Evolutionary conservation across 192 early-diverging fungal genomes (phyloP).

Genomic region (Cladochytrium replicatum): DNA sequence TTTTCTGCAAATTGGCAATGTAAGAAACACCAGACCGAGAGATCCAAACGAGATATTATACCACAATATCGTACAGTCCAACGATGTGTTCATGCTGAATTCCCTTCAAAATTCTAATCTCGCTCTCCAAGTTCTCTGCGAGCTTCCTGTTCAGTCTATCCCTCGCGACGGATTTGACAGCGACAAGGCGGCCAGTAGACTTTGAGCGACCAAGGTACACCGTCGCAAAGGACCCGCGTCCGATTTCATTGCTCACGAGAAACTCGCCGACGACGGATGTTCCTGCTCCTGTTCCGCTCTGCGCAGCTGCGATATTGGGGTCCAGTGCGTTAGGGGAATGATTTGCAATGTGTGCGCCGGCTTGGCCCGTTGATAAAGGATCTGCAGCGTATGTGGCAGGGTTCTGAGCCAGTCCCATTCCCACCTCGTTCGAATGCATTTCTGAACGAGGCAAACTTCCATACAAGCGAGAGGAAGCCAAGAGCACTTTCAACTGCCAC

Average conservation of each 20-base stretch:
- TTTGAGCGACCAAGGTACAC: constrained; percentile 75
- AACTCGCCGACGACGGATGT: constrained; percentile 58
- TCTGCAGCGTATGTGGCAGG: too few species aligned
- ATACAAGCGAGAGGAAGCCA: too few species aligned
- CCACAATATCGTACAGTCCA: constrained; percentile 76
- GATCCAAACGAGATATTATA: constrained; percentile 20
- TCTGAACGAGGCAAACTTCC: too few species aligned
- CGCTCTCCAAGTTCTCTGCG: constrained; percentile 87
- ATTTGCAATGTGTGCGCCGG: too few species aligned
- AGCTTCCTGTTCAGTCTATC: constrained; percentile 86
- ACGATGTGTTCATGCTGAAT: constrained; percentile 84
- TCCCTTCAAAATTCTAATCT: constrained; percentile 85
- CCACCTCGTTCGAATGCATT: too few species aligned
- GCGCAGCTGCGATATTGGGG: too few species aligned
- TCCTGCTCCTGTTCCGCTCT: too few species aligned
- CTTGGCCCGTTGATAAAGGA: too few species aligned
- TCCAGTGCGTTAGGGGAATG: too few species aligned
- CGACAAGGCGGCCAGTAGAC: constrained; percentile 50
- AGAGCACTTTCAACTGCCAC: too few species aligned
- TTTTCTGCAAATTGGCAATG: constrained; percentile 49
- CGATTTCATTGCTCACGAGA: constrained; percentile 71
- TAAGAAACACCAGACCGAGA: constrained; percentile 1
- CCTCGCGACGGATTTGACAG: constrained; percentile 83
- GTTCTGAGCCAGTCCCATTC: too few species aligned
- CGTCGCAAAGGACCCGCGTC: constrained; percentile 91